Evolutionary conservation across 768 basidiomycete species (phyloP).

Genomic region (Agaricus sinodeliciosus): DNA sequence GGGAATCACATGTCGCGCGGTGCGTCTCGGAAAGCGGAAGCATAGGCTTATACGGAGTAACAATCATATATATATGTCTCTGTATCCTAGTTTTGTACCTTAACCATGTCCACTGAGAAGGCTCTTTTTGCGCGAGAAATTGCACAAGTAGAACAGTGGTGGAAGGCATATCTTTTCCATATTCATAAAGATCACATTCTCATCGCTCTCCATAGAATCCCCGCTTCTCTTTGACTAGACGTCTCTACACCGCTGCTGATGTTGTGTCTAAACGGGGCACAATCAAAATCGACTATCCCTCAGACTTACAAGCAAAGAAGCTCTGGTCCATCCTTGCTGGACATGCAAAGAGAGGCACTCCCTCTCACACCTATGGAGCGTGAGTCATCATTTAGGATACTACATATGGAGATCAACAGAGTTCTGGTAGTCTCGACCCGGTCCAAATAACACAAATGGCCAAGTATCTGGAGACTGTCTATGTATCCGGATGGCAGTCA

Average conservation of each 20-base stretch:
- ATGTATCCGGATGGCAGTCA: slow-evolving; percentile 95
- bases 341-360: slow-evolving; percentile 71
- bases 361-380: slow-evolving; percentile 98
- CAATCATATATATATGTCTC: slow-evolving; percentile 20
- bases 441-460: slow-evolving; percentile 99
- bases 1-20: slow-evolving; percentile 41
- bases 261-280: slow-evolving; percentile 94
- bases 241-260: slow-evolving; percentile 89
- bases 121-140: slow-evolving; percentile 76
- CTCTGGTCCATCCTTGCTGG: slow-evolving; percentile 68
- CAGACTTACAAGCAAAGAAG: slow-evolving; percentile 81
- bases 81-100: slow-evolving; percentile 12
- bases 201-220: slow-evolving; percentile 46
- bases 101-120: slow-evolving; percentile 58
- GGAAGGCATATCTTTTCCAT: slow-evolving; percentile 55
- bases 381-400: slow-evolving; percentile 43
- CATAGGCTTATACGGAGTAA: slow-evolving; percentile 14
- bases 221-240: slow-evolving; percentile 79
- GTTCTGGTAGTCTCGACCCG: slow-evolving; percentile 71
- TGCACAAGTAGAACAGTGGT: slow-evolving; percentile 83
- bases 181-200: slow-evolving; percentile 8
- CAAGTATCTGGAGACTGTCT: slow-evolving; percentile 95
- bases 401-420: neutral
- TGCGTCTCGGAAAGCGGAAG: slow-evolving; percentile 14
- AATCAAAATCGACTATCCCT: slow-evolving; percentile 79